phyloP scores from a whole-genome alignment of 139 green algal species.

The Dunaliella primolecta region DNA sequence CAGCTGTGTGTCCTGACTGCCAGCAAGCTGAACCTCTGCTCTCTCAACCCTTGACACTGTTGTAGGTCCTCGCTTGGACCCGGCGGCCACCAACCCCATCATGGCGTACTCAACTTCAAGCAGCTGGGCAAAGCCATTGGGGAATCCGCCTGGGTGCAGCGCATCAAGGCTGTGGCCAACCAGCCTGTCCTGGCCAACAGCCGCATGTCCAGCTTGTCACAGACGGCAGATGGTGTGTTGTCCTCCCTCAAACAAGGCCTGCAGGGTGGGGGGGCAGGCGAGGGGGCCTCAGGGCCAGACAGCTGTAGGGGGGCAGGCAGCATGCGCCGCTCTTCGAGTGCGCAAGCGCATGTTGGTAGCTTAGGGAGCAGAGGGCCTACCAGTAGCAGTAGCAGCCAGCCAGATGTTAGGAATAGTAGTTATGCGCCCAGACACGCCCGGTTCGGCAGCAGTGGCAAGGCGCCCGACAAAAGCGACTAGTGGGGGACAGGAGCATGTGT shows the following conservation, averaged over 20 bases:
- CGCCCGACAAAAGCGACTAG: background rate
- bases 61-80: no score
- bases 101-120: background rate
- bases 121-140: slow-evolving; percentile 5
- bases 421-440: background rate
- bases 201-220: background rate
- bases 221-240: slow-evolving; percentile 26
- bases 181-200: slow-evolving; percentile 43
- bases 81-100: background rate
- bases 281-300: background rate
- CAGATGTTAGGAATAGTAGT: background rate
- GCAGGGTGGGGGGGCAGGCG: background rate
- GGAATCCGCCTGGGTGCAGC: slow-evolving; percentile 35
- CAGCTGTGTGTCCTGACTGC: no score
- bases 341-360: background rate
- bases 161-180: slow-evolving; percentile 54
- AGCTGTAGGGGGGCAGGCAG: background rate
- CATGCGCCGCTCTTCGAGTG: background rate
- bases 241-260: background rate
- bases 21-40: no score
- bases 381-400: background rate
- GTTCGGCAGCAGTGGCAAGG: background rate
- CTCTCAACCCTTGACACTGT: no score
- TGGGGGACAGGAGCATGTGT: no score
- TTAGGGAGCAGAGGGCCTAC: background rate